Base-by-base conservation (phyloP, 106 monocot species). In the Agapanthus africanus region DNA sequence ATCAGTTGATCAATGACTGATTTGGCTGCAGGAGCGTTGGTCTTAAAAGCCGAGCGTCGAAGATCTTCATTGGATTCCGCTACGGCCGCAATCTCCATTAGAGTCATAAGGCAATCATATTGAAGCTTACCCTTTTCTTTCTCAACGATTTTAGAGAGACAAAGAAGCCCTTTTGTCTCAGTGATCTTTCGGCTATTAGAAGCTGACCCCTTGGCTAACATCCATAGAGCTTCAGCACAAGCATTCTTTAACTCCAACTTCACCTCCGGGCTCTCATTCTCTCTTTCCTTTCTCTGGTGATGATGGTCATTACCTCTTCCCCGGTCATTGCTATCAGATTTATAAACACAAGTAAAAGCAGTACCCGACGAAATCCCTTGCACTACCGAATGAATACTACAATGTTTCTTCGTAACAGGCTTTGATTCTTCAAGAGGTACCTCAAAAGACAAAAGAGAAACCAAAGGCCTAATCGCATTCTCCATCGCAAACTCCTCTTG, bases 101-200 rank as follows among this genome's bases (percentile, higher is more conserved):
- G 34, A 22, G 79, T 60, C 85, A 85, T 82, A n/a, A 80, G 56
- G 56, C 82, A 89, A 50, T 85, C 71, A 51, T 71, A 36, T 67
- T 89, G 89, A 37, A 89, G 74, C 46, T 79, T 79, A 0, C 78
- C 85, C 47, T 74, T 82, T 38, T 82, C 85, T 1, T n/a, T 41
- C 72, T 85, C 82, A 13, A 89, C 72, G 30, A 79, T 40, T 68
- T 82, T 82, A 34, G 85, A 70, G 1, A 89, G 74, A 69, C 82
- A 85, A 15, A 89, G 82, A 7, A 89, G 70, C 33, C 82, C 85
- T 44, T 80, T 85, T 19, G 89, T 82, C 66, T 89, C 89, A 2
- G 89, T 78, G 37, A 89, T 89, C 62, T 78, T 89, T 25, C 80
- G 68, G 66, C 89, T 75, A 28, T 75, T 89, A 14, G 85, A 64